A percentile compares a stretch with the other conserved stretches of the same genome.
These are phyloP conservation scores for Epichloe glyceriae DNA, from an alignment of 2,329 filamentous ascomycete species.

Conservation along the genomic window DNA sequence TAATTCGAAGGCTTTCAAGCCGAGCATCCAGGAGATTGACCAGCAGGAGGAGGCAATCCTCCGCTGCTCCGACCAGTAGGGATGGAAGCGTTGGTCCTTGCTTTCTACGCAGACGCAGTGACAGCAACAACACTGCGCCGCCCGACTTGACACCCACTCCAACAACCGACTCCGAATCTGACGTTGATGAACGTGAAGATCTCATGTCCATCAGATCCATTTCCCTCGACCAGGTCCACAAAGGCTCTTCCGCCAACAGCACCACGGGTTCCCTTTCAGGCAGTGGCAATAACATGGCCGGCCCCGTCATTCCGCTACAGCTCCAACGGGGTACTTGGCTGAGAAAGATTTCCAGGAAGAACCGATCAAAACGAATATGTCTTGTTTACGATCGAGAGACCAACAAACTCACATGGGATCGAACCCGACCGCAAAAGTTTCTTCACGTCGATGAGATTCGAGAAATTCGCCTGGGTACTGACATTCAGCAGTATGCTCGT, in stretches of 20 bases:
- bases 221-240: constrained; percentile 28
- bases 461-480: constrained; percentile 70
- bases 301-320: constrained; percentile 62
- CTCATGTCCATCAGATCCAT: constrained; percentile 22
- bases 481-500: constrained; percentile 79
- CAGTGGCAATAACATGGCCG: constrained; percentile 34
- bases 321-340: constrained; percentile 69
- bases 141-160: constrained; percentile 28
- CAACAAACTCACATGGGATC: constrained; percentile 82
- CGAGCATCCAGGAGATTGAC: constrained; percentile 58
- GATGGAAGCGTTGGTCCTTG: constrained; percentile 84
- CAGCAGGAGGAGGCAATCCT: constrained; percentile 60
- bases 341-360: constrained; percentile 77
- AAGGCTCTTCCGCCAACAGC: constrained; percentile 36
- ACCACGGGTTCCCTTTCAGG: constrained; percentile 33
- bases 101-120: constrained; percentile 75
- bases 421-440: constrained; percentile 61
- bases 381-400: constrained; percentile 67
- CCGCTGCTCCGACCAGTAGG: constrained; percentile 60
- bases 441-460: constrained; percentile 94
- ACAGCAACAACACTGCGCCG: constrained; percentile 65
- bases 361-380: constrained; percentile 55
- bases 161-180: constrained; percentile 42
- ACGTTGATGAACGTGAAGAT: constrained; percentile 39
- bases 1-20: constrained; percentile 79